Conservation (phyloP, 2,329 filamentous ascomycete genomes). For the Ophiosphaerella korrae region DNA sequence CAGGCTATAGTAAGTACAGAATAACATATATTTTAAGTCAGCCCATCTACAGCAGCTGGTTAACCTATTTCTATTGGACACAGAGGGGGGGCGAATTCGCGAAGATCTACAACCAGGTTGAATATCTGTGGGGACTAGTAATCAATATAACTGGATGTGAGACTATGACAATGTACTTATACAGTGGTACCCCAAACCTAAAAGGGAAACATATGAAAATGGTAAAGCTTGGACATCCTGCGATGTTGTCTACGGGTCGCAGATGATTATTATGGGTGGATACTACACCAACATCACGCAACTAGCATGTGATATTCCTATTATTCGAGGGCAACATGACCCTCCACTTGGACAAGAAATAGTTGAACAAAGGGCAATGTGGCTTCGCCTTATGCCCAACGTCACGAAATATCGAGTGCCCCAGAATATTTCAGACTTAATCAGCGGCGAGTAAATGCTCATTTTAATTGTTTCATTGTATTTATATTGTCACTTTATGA, state of each 20-base stretch:
- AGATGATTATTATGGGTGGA: slow-evolving; percentile 67
- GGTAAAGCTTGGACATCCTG: slow-evolving; percentile 57
- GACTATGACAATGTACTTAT: too few species aligned
- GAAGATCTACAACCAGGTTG: too few species aligned
- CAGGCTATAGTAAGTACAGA: too few species aligned
- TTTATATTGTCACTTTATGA: slow-evolving; percentile 5
- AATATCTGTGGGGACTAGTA: too few species aligned
- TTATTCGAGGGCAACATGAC: slow-evolving; percentile 60
- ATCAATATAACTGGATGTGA: too few species aligned
- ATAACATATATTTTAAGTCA: too few species aligned
- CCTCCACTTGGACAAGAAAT: slow-evolving; percentile 56
- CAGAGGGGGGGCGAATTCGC: too few species aligned
- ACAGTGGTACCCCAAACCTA: too few species aligned
- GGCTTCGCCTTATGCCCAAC: slow-evolving; percentile 22
- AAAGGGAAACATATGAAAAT: too few species aligned
- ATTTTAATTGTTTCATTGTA: slow-evolving; percentile 1
- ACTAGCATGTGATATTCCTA: slow-evolving; percentile 57
- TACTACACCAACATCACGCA: slow-evolving; percentile 53
- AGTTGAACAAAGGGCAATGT: slow-evolving; percentile 25
- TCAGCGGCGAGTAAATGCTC: slow-evolving; percentile 38
- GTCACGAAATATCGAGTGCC: slow-evolving; percentile 38
- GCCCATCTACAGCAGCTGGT: too few species aligned
- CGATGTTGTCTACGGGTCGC: slow-evolving; percentile 59
- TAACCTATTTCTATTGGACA: too few species aligned
- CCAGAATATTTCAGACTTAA: slow-evolving; percentile 55